Percentiles rank a stretch among this genome's conserved stretches.
These are phyloP conservation scores for Tulasnella sp. DNA, from an alignment of 768 basidiomycete genomes.

Conservation along the genomic window DNA sequence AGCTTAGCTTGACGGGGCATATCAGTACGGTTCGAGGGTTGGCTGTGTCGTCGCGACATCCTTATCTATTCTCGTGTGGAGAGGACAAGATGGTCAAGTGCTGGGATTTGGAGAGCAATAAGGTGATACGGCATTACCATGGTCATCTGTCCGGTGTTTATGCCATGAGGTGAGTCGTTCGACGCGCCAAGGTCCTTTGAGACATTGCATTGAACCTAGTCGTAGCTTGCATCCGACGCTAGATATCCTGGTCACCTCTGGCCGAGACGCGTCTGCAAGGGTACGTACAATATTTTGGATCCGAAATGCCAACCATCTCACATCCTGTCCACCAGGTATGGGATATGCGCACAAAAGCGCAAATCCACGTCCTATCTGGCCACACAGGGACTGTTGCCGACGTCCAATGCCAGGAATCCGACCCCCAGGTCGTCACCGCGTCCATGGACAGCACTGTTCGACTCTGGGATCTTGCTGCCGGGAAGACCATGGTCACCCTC, in stretches of 20 bases:
- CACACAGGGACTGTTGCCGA: constrained; percentile 94
- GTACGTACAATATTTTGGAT: constrained; percentile 26
- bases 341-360: constrained; percentile 98
- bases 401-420: constrained; percentile 92
- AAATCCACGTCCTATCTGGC: constrained; percentile 84
- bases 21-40: constrained; percentile 93
- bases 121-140: constrained; percentile 97
- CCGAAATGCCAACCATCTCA: not conserved
- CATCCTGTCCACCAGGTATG: constrained; percentile 39
- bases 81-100: constrained; percentile 99
- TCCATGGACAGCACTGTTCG: constrained; percentile 97
- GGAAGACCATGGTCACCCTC: constrained; percentile 89
- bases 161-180: constrained; percentile 41
- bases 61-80: constrained; percentile 93
- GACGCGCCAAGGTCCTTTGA: not conserved
- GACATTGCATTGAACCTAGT: not conserved
- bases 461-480: constrained; percentile 95
- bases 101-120: constrained; percentile 98
- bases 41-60: constrained; percentile 85
- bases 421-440: constrained; percentile 96
- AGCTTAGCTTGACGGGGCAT: constrained; percentile 92
- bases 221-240: constrained; percentile 80
- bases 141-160: constrained; percentile 99
- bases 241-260: constrained; percentile 88
- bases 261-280: constrained; percentile 91